Evolutionary conservation across 129 eudicot genomes (phyloP).

Genomic region (Daucus carota): DNA sequence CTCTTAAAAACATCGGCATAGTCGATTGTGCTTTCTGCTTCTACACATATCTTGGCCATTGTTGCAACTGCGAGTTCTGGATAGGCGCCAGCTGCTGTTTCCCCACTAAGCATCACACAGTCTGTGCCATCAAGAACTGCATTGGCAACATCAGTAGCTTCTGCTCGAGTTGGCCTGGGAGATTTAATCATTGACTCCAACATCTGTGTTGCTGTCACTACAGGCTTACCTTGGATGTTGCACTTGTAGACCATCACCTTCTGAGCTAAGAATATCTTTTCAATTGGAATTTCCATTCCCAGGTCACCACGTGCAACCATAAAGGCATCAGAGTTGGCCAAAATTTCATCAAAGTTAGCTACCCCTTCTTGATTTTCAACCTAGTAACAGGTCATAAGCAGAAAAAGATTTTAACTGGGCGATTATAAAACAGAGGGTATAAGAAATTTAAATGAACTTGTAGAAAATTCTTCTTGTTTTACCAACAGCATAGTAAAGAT

Average conservation of each 20-base stretch:
- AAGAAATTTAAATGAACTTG: neutral
- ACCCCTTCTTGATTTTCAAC: constrained; percentile 41
- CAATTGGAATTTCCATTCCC: constrained; percentile 39
- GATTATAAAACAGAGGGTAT: neutral
- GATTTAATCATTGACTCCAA: constrained; percentile 55
- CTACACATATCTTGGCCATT: constrained; percentile 51
- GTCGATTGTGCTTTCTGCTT: constrained; percentile 31
- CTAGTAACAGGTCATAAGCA: constrained; percentile 3
- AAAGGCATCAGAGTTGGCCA: constrained; percentile 27
- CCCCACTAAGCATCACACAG: constrained; percentile 54
- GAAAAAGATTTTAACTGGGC: neutral
- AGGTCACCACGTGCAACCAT: constrained; percentile 40
- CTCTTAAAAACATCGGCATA: constrained; percentile 18
- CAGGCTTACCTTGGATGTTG: constrained; percentile 40
- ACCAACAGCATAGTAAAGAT: neutral
- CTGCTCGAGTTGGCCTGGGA: constrained; percentile 47
- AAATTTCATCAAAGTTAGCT: constrained; percentile 37
- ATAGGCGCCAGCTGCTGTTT: constrained; percentile 52
- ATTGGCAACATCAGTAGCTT: constrained; percentile 52
- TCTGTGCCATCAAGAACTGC: constrained; percentile 56
- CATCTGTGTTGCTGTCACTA: constrained; percentile 52
- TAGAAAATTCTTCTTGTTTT: neutral
- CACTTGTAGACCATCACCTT: constrained; percentile 38
- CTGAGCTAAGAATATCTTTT: constrained; percentile 32
- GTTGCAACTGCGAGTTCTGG: constrained; percentile 49